Base-by-base conservation (phyloP, 805 yeast species). In the Starmerella floricola region DNA sequence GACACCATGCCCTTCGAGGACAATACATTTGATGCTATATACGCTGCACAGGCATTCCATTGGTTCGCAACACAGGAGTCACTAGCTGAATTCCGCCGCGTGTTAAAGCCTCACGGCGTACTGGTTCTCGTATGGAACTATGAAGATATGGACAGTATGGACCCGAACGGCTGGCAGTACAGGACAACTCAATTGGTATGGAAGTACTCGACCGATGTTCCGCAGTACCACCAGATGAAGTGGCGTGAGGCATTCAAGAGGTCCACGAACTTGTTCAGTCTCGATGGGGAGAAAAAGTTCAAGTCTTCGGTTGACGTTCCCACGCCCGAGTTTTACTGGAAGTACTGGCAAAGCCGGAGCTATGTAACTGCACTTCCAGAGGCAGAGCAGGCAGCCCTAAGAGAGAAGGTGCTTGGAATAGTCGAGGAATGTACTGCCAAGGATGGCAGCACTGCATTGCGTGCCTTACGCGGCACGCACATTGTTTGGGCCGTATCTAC, bases 31-130 rank as follows among this genome's bases (percentile, higher is more conserved):
- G 80, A 75, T 55, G 67, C 69, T 0, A 59, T 76, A 1, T 60
- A 74, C 8, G 58, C 71, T 8, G 79, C 81, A 0, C 81, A 76
- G 50, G 82, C 74, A 0, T 76, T 71, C 55, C 82, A 76, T 49
- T 76, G 82, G 82, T 76, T 76, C 57, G 66, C 73, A n/a, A 75
- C 73, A 50, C 34, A 46, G 2, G 62, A 60, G 8, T 61, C 78
- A 0, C 51, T 76, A 27, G 56, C 60, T 41, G 82, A 76, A 53
- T 54, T 76, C 18, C 46, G 59, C 33, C 59, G 82, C 15, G 72
- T 76, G 0, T 61, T 76, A 50, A 70, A 68, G 46, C 66, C 69
- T 2, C 55, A 54, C 6, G 79, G 78, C 0, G 62, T 59, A 34
- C 58, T 76, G 11, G 79, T 76, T 0, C 53, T 74, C 19, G 66